phyloP scores from a whole-genome alignment of 768 basidiomycete genomes.

The Filobasidium floriforme region DNA sequence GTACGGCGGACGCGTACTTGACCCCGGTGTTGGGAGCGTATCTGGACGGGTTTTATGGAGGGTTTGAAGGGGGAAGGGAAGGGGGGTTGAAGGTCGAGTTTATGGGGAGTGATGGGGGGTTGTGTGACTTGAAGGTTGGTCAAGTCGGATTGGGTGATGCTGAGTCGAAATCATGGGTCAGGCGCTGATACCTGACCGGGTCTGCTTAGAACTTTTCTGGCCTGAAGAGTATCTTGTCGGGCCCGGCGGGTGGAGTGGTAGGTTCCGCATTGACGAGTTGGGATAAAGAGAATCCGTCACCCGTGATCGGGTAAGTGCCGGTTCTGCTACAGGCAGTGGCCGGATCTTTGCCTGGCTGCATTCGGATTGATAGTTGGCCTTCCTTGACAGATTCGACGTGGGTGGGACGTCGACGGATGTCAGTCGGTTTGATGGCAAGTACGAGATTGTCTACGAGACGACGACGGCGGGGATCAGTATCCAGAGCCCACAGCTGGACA shows the following conservation, averaged over 20 bases:
- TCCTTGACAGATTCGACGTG: conserved; percentile 10
- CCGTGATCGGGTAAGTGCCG: conserved; percentile 68
- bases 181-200: no score
- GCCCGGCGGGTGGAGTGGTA: conserved; percentile 89
- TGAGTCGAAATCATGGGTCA: no score
- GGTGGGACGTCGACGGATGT: conserved; percentile 95
- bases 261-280: conserved; percentile 84
- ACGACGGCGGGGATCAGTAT: conserved; percentile 91
- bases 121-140: conserved; percentile 30
- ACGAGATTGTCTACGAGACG: conserved; percentile 89
- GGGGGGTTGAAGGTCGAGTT: conserved; percentile 68
- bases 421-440: conserved; percentile 83
- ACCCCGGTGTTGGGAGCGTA: conserved; percentile 79
- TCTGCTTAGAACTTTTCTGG: conserved; percentile 71
- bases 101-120: conserved; percentile 78
- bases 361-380: background rate
- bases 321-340: background rate
- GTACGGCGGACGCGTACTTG: conserved; percentile 90
- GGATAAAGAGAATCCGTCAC: conserved; percentile 67
- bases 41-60: conserved; percentile 81
- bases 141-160: conserved; percentile 7
- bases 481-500: conserved; percentile 85
- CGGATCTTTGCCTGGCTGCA: no score
- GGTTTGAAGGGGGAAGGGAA: conserved; percentile 63
- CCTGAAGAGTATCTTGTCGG: conserved; percentile 79